Evolutionary conservation across 1,284 basidiomycete species (phyloP), one percentile per base, ranked within the genome.

Genomic region (Neotropicomus parvogracilis): DNA sequence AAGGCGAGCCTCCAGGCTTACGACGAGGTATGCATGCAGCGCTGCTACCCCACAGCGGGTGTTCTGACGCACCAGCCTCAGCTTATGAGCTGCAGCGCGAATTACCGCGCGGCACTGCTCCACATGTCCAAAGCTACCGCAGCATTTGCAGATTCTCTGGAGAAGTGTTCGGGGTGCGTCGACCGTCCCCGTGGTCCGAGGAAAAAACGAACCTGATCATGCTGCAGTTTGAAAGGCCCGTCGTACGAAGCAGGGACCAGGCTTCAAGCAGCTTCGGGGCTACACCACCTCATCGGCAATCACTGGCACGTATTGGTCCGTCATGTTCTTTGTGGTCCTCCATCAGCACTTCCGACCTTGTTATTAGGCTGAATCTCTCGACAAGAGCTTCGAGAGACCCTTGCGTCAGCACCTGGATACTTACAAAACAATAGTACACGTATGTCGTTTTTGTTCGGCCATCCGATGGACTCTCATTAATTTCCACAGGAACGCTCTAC

Each of bases 271-370:
- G 83, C 88, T n/a, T 84, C 88, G 14, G 94, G 94, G 2, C 72
- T 97, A 43, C 92, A 97, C 67, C 91, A 93, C 67, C 79, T 97
- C 55, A 87, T 95, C 61, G 85, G 88, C 46, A 95, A 95, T 67
- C 91, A 95, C 60, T 92, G 90, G 77, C 91, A 93, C 66, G 81
- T 97, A 46, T 72, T 97, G 60, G 91, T 89, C 55, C 54, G 81
- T 66, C 54, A 16, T 21, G 27, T 44, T 39, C 17, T 34, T 36
- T 29, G 32, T 49, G 20, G n/a, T 33, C 40, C 24, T 39, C n/a
- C 37, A 21, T 31, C 29, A 21, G 51, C 42, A 13, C 21, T 46
- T 24, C 37, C 31, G 34, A 55, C 40, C 37, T 33, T 29, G 40
- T 45, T 24, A 16, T 33, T 53, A 91, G 86, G 83, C 90, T 27